Evolutionary conservation across 2,329 filamentous ascomycete genomes (phyloP).

Genomic region (Passalora sequoiae): DNA sequence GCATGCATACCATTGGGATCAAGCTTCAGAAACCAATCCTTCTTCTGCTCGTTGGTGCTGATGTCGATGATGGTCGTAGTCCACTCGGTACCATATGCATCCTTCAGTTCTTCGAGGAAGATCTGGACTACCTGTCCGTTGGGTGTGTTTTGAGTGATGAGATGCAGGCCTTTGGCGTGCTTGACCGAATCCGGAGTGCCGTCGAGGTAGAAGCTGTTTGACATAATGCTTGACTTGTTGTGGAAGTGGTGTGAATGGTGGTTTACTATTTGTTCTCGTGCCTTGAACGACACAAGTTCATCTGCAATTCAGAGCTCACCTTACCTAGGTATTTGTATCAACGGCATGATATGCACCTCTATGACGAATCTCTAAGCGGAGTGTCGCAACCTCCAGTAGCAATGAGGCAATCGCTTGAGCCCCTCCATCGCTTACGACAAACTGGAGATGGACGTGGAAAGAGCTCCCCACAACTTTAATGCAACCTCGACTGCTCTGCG

Average conservation of each 20-base stretch:
- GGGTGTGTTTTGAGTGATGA: conserved; percentile 49
- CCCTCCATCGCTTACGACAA: not conserved
- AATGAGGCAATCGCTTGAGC: conserved; percentile 2
- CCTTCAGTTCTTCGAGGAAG: conserved; percentile 52
- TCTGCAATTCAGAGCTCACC: no score
- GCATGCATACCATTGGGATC: conserved; percentile 31
- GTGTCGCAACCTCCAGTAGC: not conserved
- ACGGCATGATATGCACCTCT: no score
- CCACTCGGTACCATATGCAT: conserved; percentile 47
- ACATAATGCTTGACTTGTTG: conserved; percentile 27
- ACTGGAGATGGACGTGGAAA: no score
- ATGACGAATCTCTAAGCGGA: conserved; percentile 1
- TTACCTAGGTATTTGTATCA: no score
- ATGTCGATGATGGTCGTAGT: conserved; percentile 48
- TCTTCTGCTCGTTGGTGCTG: conserved; percentile 51
- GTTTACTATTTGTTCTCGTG: not conserved
- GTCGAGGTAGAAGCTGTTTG: conserved; percentile 40
- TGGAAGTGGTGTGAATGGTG: not conserved
- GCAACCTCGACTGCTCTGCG: no score
- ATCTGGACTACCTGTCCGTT: conserved; percentile 52
- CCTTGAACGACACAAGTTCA: no score
- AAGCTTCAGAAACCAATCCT: conserved; percentile 50
- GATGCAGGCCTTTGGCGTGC: conserved; percentile 48
- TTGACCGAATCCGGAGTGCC: conserved; percentile 45
- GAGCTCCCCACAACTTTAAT: no score